phyloP scores from a whole-genome alignment of 768 basidiomycete genomes.

The Zangia roseola region DNA sequence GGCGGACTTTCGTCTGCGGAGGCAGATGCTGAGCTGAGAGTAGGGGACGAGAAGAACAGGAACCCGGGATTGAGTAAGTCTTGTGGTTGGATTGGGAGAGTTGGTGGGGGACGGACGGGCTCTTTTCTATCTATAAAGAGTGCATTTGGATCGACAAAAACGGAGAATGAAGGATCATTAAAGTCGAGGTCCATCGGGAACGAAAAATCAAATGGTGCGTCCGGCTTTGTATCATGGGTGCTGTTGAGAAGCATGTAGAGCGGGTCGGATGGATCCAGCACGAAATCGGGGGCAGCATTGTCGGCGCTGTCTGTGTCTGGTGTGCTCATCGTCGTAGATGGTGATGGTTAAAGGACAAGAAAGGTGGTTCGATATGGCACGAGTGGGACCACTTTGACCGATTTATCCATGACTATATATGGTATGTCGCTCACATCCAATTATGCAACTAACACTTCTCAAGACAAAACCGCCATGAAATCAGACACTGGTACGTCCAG shows the following conservation, averaged over 20 bases:
- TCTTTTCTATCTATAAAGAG: conserved; percentile 43
- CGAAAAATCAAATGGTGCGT: conserved; percentile 39
- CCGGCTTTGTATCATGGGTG: conserved; percentile 33
- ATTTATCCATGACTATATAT: conserved; percentile 10
- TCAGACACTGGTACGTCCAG: conserved; percentile 20
- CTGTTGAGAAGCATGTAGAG: conserved; percentile 58
- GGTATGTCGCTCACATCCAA: conserved; percentile 30
- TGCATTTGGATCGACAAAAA: conserved; percentile 65
- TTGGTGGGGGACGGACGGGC: conserved; percentile 10
- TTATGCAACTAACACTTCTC: too few species aligned
- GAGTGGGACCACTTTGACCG: conserved; percentile 22
- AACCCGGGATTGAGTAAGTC: conserved; percentile 32
- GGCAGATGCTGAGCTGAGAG: conserved; percentile 33
- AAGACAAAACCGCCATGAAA: conserved; percentile 15
- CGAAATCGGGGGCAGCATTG: conserved; percentile 35
- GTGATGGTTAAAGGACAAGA: neutral
- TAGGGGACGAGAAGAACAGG: conserved; percentile 41
- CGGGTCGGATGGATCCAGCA: conserved; percentile 55
- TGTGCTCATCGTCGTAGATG: conserved; percentile 17
- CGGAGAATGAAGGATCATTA: conserved; percentile 40
- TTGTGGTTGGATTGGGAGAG: conserved; percentile 27
- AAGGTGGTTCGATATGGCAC: conserved; percentile 13
- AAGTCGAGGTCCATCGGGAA: conserved; percentile 63
- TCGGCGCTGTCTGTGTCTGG: conserved; percentile 11
- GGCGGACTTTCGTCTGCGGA: conserved; percentile 29